Evolutionary conservation across 208 protist genomes (phyloP).

Genomic region (Angomonas ambiguus): DNA sequence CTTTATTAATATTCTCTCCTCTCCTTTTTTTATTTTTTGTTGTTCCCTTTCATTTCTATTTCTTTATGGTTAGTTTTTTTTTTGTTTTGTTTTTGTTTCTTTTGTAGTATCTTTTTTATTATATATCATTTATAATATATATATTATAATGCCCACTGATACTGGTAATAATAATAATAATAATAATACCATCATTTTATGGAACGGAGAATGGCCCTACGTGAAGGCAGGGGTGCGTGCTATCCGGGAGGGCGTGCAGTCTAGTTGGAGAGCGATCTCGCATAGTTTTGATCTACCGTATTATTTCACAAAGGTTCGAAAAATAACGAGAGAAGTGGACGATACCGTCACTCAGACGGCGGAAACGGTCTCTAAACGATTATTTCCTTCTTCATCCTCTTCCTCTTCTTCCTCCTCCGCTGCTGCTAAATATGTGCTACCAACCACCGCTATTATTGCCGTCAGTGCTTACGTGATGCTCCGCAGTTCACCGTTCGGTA

Average conservation of each 20-base stretch:
- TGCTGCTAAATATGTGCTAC: conserved; percentile 51
- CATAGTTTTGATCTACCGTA: conserved; percentile 33
- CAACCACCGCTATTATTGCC: conserved; percentile 39
- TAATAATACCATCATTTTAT: conserved; percentile 23
- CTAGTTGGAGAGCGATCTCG: background rate
- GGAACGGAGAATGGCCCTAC: conserved; percentile 78
- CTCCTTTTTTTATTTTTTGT: too few relatives aligned
- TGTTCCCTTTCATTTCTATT: conserved; percentile 10
- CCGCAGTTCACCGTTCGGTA: conserved; percentile 58
- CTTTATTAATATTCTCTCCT: background rate
- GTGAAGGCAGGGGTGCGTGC: conserved; percentile 39
- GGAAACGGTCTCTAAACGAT: background rate
- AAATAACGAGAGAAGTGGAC: conserved; percentile 43
- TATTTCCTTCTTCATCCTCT: too few relatives aligned
- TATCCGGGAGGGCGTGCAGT: background rate
- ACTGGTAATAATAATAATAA: background rate
- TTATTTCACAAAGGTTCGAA: conserved; percentile 39
- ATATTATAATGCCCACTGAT: background rate
- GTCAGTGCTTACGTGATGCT: conserved; percentile 43
- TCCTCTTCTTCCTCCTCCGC: conserved; percentile 18
- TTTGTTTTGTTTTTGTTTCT: background rate
- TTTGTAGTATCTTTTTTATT: background rate
- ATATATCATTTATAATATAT: background rate
- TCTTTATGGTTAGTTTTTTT: conserved; percentile 3
- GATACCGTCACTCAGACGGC: conserved; percentile 24